Percentiles rank a stretch among this genome's conserved stretches.
phyloP scores from a whole-genome alignment of 2,329 filamentous ascomycete genomes.

The Passalora sequoiae region DNA sequence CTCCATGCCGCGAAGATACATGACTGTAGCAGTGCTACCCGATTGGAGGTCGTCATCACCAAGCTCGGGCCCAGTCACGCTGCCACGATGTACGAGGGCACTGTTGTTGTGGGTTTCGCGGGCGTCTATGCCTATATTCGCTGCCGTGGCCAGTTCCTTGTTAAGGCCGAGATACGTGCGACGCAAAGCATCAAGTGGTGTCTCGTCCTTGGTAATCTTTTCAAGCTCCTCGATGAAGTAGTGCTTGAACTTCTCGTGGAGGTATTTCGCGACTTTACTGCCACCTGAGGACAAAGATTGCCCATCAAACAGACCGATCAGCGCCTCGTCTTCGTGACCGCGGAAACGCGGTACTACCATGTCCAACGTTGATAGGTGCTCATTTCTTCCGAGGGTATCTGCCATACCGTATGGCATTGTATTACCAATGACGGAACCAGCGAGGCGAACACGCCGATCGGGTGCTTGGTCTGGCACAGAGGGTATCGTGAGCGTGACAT shows the following conservation, averaged over 20 bases:
- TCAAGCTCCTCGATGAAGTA: slow-evolving; percentile 80
- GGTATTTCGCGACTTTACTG: slow-evolving; percentile 90
- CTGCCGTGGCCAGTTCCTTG: slow-evolving; percentile 84
- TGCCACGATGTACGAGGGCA: slow-evolving; percentile 61
- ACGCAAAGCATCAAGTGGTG: slow-evolving; percentile 73
- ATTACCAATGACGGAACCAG: slow-evolving; percentile 84
- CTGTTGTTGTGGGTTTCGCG: slow-evolving; percentile 50
- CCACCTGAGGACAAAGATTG: slow-evolving; percentile 83
- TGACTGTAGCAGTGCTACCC: slow-evolving; percentile 84
- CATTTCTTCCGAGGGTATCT: slow-evolving; percentile 84
- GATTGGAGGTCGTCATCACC: slow-evolving; percentile 85
- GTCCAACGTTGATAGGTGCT: slow-evolving; percentile 92
- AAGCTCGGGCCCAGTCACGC: slow-evolving; percentile 67
- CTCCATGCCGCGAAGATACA: slow-evolving; percentile 84
- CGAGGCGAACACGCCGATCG: slow-evolving; percentile 91
- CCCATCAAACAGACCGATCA: slow-evolving; percentile 94
- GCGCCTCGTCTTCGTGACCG: slow-evolving; percentile 79
- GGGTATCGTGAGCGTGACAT: slow-evolving; percentile 89
- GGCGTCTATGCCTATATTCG: slow-evolving; percentile 74
- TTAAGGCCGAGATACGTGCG: slow-evolving; percentile 85
- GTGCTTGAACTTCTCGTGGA: slow-evolving; percentile 91
- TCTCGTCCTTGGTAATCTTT: slow-evolving; percentile 62
- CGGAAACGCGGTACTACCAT: slow-evolving; percentile 91
- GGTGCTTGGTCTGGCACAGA: slow-evolving; percentile 93
- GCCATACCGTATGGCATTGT: slow-evolving; percentile 91